Percentiles rank a stretch among this genome's conserved stretches.
Evolutionary conservation across 2,329 filamentous ascomycete species (phyloP).

Genomic region (Harringtonia lauricola): DNA sequence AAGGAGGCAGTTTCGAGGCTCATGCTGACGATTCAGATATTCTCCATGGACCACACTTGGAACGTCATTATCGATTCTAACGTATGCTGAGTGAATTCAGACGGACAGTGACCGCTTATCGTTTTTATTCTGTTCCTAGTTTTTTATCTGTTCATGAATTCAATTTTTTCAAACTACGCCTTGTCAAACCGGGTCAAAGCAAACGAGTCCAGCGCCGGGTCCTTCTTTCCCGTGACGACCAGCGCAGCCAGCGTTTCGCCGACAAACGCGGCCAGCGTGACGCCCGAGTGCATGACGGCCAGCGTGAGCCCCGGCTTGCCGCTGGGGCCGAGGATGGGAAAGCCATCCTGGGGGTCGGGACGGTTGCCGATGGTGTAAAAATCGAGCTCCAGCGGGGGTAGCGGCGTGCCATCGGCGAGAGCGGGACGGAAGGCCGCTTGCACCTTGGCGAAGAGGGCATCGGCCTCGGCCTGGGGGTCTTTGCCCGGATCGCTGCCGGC

Average conservation of each 20-base stretch:
- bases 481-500: conserved; percentile 9
- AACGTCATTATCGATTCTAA: no score
- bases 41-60: no score
- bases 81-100: no score
- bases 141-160: background rate
- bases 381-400: conserved; percentile 15
- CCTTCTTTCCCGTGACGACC: conserved; percentile 2
- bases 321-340: conserved; percentile 17
- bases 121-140: no score
- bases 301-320: conserved; percentile 17
- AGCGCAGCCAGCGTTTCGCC: conserved; percentile 10
- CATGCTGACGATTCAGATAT: no score
- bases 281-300: conserved; percentile 21
- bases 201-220: conserved; percentile 1
- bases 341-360: conserved; percentile 17
- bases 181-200: conserved; percentile 3
- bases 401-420: background rate
- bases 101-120: no score
- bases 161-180: background rate
- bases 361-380: conserved; percentile 18
- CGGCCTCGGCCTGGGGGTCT: conserved; percentile 13
- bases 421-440: conserved; percentile 10
- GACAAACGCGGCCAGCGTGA: conserved; percentile 16
- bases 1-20: no score
- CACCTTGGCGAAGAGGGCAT: conserved; percentile 13